Base-by-base conservation (phyloP, 176 grass and related monocot genomes). In the Carex kokanica region DNA sequence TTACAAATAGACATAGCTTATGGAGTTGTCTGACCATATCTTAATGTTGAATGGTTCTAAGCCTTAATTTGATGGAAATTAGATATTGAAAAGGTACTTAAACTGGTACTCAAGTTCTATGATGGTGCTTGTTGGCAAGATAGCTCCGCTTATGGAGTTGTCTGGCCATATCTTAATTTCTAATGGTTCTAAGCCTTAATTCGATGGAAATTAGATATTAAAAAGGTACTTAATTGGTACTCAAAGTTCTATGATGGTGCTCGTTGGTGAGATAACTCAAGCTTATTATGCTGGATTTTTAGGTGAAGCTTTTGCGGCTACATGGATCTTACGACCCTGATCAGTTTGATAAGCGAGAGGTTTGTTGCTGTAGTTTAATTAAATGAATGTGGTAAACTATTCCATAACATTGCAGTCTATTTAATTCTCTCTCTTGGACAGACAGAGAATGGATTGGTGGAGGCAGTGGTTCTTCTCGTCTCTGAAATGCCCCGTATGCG, bases 401-500 rank as follows among this genome's bases (percentile, higher is more conserved):
- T 40, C 56, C 34, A 34, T 81, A 60, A 32, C 5, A 59, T 80
- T 29, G 7, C 31, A 38, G 14, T 67, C 38, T 67, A 34, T n/a
- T 51, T 64, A 49, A 45, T 23, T 53, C 20, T 67, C 61, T 82
- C 12, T 65, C 60, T 82, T 55, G 61, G 79, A 67, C 86, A 98
- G 96, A 95, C 91, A 86, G 96, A 98, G 92, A 98, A 98, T 64
- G 96, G 96, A 41, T 86, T 98, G 80, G 96, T 98, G 10, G 96
- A 98, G 91, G 96, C 96, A 67, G 92, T 98, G 67, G 89, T 89
- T 53, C 88, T 95, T 85, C 91, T 98, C 80, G 81, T 98, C 74
- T 91, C 90, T 82, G 94, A 86, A 20, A 98, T 98, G 93, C 96
- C 96, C 36, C 93, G 93, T 65, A 72, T 98, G 87, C 85, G 93